Evolutionary conservation across 495 filamentous ascomycete genomes (phyloP).

Genomic region (Aspergillus homomorphus): DNA sequence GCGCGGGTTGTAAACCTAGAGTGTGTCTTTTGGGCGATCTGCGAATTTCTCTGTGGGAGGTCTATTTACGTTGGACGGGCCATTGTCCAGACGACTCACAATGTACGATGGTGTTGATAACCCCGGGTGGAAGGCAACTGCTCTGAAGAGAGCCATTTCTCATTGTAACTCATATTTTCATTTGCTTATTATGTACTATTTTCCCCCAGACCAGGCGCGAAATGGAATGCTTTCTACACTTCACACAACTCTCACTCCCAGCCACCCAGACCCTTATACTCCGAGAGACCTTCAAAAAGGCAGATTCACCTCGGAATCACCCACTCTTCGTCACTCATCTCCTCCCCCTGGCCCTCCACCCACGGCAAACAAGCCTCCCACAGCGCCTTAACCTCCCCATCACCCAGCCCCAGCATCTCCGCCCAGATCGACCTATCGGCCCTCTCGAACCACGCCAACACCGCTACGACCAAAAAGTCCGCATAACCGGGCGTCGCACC

Average conservation of each 20-base stretch:
- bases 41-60: slow-evolving; percentile 9
- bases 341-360: slow-evolving; percentile 32
- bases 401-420: slow-evolving; percentile 18
- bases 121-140: too few species aligned
- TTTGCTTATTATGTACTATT: not conserved
- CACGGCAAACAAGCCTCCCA: slow-evolving; percentile 31
- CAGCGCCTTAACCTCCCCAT: slow-evolving; percentile 24
- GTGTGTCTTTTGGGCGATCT: slow-evolving; percentile 3
- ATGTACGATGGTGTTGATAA: slow-evolving; percentile 18
- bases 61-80: slow-evolving; percentile 10
- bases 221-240: not conserved
- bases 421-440: slow-evolving; percentile 22
- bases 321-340: slow-evolving; percentile 25
- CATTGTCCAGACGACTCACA: slow-evolving; percentile 8
- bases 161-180: not conserved
- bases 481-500: slow-evolving; percentile 28
- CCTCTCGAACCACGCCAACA: slow-evolving; percentile 25
- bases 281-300: not conserved
- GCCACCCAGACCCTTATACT: too few species aligned
- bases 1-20: slow-evolving; percentile 61
- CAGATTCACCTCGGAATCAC: too few species aligned
- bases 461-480: slow-evolving; percentile 22
- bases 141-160: not conserved
- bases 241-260: not conserved
- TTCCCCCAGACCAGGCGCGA: not conserved